Evolutionary conservation across 345 rosid species (phyloP).

Genomic region (Acer yangbiense): DNA sequence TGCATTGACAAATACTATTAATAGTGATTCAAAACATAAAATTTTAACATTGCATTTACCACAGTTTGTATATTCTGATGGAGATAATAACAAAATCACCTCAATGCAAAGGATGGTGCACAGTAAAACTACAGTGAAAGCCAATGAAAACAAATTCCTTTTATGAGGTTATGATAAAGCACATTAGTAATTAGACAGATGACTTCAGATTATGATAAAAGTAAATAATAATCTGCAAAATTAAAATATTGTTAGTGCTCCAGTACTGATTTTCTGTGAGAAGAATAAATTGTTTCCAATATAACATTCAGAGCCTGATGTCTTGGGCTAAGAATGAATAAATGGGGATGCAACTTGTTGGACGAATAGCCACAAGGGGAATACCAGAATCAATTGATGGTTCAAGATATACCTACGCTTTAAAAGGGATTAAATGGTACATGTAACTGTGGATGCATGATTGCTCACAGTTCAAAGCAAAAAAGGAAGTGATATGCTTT

Average conservation of each 20-base stretch:
- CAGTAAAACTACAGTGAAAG: background rate
- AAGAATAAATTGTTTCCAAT: background rate
- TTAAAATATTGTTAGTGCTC: conserved; percentile 1
- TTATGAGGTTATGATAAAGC: background rate
- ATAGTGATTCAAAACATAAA: conserved; percentile 1
- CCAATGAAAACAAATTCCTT: background rate
- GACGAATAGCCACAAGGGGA: background rate
- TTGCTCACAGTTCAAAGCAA: background rate
- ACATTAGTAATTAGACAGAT: background rate
- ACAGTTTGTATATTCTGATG: background rate
- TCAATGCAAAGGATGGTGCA: background rate
- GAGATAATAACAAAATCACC: background rate
- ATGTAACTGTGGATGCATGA: background rate
- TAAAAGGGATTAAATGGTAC: background rate
- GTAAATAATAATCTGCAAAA: background rate
- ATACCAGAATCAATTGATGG: conserved; percentile 5
- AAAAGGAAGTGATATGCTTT: background rate
- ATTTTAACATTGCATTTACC: background rate
- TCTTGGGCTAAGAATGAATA: background rate
- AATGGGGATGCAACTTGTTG: background rate
- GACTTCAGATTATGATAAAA: background rate
- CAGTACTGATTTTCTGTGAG: background rate
- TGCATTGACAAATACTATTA: conserved; percentile 7
- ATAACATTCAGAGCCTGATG: background rate
- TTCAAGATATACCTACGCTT: background rate